These are phyloP conservation scores for Entrophospora sp. DNA, from an alignment of 192 early-diverging fungal species.

Conservation along the genomic window DNA sequence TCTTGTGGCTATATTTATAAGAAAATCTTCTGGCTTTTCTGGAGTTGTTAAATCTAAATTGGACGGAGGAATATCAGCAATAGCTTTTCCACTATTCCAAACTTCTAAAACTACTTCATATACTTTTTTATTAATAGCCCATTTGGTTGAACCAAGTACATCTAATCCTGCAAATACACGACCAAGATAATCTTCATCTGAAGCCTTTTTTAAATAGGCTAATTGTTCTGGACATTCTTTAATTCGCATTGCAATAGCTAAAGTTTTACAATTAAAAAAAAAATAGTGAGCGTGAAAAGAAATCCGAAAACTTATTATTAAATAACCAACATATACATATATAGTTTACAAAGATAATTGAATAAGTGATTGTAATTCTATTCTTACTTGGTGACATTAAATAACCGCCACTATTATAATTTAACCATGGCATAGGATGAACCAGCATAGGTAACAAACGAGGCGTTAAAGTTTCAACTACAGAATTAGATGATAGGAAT, in stretches of 20 bases:
- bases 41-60: constrained; percentile 35
- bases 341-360: neutral
- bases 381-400: constrained; percentile 53
- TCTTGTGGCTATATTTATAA: constrained; percentile 49
- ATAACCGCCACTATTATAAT: constrained; percentile 79
- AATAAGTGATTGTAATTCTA: neutral
- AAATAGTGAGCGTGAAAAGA: neutral
- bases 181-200: constrained; percentile 59
- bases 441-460: constrained; percentile 91
- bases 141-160: constrained; percentile 77
- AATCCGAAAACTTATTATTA: neutral
- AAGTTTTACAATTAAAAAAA: neutral
- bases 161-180: constrained; percentile 70
- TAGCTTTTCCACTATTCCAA: constrained; percentile 76
- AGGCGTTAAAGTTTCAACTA: constrained; percentile 54
- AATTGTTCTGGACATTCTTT: constrained; percentile 60
- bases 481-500: constrained; percentile 49
- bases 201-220: constrained; percentile 71
- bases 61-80: constrained; percentile 68
- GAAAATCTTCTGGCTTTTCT: constrained; percentile 52
- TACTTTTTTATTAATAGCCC: constrained; percentile 80
- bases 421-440: constrained; percentile 83
- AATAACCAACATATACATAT: too few species aligned
- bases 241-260: constrained; percentile 54
- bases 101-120: constrained; percentile 69